Evolutionary conservation across 371 early-diverging fungal genomes (phyloP).

Genomic region (Nematocida ironsii): DNA sequence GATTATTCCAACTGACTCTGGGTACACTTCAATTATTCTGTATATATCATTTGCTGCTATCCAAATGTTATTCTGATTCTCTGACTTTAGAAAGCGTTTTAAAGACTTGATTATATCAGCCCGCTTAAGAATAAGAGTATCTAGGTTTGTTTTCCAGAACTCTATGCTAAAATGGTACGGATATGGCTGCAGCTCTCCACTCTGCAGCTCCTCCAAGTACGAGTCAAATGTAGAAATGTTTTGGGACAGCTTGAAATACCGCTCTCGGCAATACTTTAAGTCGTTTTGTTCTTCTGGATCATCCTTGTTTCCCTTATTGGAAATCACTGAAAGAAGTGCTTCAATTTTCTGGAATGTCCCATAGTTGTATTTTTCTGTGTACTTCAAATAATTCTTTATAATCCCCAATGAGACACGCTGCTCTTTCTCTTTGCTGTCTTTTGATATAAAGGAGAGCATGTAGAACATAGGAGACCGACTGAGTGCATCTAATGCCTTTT

Average conservation of each 20-base stretch:
- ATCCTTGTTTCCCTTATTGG: slow-evolving; percentile 46
- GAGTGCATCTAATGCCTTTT: slow-evolving; percentile 12
- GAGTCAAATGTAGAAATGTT: slow-evolving; percentile 55
- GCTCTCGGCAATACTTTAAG: slow-evolving; percentile 34
- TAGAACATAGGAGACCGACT: slow-evolving; percentile 36
- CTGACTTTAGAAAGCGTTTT: slow-evolving; percentile 66
- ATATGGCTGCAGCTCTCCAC: slow-evolving; percentile 62
- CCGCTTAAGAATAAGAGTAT: slow-evolving; percentile 52
- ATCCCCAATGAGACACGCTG: slow-evolving; percentile 44
- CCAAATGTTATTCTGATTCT: slow-evolving; percentile 61
- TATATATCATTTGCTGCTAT: slow-evolving; percentile 68
- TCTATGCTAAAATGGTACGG: slow-evolving; percentile 65
- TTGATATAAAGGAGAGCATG: slow-evolving; percentile 55
- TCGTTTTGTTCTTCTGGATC: slow-evolving; percentile 56
- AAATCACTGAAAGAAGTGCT: slow-evolving; percentile 40
- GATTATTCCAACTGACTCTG: slow-evolving; percentile 56
- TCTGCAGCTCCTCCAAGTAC: slow-evolving; percentile 64
- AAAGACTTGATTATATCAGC: slow-evolving; percentile 65
- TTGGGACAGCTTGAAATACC: slow-evolving; percentile 19
- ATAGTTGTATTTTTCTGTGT: slow-evolving; percentile 40
- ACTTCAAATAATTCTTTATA: slow-evolving; percentile 36
- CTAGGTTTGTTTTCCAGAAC: slow-evolving; percentile 64
- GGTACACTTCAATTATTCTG: slow-evolving; percentile 61
- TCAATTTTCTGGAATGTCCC: slow-evolving; percentile 56
- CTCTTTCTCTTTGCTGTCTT: slow-evolving; percentile 56